Conservation (phyloP, 2,329 filamentous ascomycete species). For the Penicillium sp. region DNA sequence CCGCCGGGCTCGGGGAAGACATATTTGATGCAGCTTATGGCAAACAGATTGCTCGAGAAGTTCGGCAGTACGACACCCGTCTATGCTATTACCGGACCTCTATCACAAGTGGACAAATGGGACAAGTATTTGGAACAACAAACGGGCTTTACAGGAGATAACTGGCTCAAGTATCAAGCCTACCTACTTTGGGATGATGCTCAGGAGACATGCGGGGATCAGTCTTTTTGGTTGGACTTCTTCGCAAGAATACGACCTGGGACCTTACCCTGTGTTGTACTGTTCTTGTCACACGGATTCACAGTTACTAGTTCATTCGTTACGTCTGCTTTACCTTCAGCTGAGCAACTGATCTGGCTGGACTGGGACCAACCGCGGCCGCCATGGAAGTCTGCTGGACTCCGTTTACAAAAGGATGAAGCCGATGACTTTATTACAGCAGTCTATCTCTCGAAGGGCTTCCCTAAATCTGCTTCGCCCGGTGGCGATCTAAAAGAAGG, state of each 20-base stretch:
- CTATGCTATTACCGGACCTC: conserved; percentile 15
- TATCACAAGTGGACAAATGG: conserved; percentile 10
- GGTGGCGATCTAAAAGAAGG: not conserved
- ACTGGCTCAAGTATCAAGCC: conserved; percentile 10
- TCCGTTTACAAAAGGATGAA: not conserved
- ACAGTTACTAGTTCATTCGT: not conserved
- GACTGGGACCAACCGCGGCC: not conserved
- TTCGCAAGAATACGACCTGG: conserved; percentile 14
- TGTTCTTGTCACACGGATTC: conserved; percentile 23
- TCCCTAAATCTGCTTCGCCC: too few relatives aligned
- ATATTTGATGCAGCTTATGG: conserved; percentile 18
- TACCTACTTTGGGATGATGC: conserved; percentile 25
- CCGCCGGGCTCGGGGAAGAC: conserved; percentile 22
- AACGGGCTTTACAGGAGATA: conserved; percentile 16
- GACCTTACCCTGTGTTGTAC: conserved; percentile 8
- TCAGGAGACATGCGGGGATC: conserved; percentile 19
- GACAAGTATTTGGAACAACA: conserved; percentile 10
- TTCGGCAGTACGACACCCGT: conserved; percentile 10
- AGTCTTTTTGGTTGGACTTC: conserved; percentile 14
- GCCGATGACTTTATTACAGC: not conserved
- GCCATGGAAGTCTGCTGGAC: not conserved
- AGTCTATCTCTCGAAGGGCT: not conserved
- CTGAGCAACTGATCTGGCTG: not conserved
- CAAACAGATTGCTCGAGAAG: conserved; percentile 18
- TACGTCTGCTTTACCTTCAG: not conserved